Percentiles rank a stretch among this genome's conserved stretches.
phyloP scores from a whole-genome alignment of 2,329 filamentous ascomycete genomes.

The Colletotrichum lini region DNA sequence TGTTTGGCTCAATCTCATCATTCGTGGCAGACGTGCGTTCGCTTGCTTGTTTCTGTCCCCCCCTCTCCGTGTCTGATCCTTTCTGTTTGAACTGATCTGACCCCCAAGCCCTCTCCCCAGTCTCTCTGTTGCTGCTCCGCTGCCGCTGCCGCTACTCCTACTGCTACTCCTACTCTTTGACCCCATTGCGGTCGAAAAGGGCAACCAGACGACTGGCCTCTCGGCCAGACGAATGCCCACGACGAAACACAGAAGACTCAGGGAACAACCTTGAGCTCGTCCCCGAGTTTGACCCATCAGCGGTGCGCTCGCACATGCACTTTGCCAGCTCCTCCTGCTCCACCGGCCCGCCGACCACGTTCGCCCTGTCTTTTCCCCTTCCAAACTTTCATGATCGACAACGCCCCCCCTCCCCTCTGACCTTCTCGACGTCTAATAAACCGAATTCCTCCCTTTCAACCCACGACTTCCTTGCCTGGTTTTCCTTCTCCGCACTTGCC shows the following conservation, averaged over 20 bases:
- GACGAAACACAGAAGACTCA: constrained; percentile 40
- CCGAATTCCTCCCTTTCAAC: constrained; percentile 29
- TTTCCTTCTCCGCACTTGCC: constrained; percentile 23
- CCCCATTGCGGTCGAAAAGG: constrained; percentile 18
- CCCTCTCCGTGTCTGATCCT: constrained; percentile 2
- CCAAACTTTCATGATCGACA: constrained; percentile 41
- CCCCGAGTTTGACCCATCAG: constrained; percentile 12
- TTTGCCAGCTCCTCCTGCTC: constrained; percentile 33
- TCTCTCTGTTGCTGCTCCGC: neutral
- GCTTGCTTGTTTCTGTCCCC: neutral
- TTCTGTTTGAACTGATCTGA: neutral
- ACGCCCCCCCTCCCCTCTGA: constrained; percentile 34
- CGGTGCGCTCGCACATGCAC: constrained; percentile 8
- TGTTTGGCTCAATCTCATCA: constrained; percentile 12
- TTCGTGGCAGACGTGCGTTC: constrained; percentile 1
- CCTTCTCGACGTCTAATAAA: constrained; percentile 36
- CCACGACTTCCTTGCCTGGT: constrained; percentile 12
- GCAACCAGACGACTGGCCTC: constrained; percentile 34
- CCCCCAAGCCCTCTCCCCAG: neutral
- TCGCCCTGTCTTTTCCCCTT: constrained; percentile 29
- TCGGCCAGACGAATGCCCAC: constrained; percentile 39
- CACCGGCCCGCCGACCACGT: constrained; percentile 36
- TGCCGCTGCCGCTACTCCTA: neutral
- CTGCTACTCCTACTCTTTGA: constrained; percentile 19
- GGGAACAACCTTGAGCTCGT: constrained; percentile 38